phyloP scores from a whole-genome alignment of 345 rosid genomes.

The Salix udensis region DNA sequence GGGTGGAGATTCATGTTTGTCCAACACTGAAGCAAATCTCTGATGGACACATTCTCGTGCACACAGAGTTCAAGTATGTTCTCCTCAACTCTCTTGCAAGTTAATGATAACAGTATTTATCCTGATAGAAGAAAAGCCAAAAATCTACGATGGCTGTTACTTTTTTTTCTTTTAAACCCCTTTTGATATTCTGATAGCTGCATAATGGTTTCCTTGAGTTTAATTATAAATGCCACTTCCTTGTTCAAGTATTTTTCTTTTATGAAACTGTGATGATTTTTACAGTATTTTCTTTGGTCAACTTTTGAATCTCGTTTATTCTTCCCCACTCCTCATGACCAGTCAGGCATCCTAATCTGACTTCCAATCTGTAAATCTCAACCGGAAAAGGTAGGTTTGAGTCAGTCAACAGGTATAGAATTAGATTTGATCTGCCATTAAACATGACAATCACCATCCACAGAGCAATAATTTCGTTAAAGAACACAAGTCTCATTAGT shows the following conservation, averaged over 20 bases:
- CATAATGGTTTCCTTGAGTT: not conserved
- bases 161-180: not conserved
- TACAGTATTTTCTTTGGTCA: not conserved
- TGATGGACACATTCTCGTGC: conserved; percentile 45
- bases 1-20: conserved; percentile 85
- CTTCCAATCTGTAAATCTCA: not conserved
- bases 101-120: not conserved
- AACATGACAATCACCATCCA: not conserved
- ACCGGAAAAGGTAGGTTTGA: not conserved
- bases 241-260: not conserved
- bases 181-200: not conserved
- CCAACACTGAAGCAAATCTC: conserved; percentile 57
- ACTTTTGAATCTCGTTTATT: not conserved
- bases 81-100: not conserved
- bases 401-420: not conserved
- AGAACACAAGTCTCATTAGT: not conserved
- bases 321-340: not conserved
- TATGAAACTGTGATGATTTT: not conserved
- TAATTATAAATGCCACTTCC: not conserved
- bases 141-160: not conserved
- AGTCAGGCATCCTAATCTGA: not conserved
- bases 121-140: not conserved
- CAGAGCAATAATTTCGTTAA: not conserved
- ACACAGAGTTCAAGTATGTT: conserved; percentile 70
- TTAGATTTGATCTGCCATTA: not conserved